Percentiles rank a stretch among this genome's conserved stretches.
phyloP scores from a whole-genome alignment of 2,329 filamentous ascomycete genomes.

The Monosporascus sp. region DNA sequence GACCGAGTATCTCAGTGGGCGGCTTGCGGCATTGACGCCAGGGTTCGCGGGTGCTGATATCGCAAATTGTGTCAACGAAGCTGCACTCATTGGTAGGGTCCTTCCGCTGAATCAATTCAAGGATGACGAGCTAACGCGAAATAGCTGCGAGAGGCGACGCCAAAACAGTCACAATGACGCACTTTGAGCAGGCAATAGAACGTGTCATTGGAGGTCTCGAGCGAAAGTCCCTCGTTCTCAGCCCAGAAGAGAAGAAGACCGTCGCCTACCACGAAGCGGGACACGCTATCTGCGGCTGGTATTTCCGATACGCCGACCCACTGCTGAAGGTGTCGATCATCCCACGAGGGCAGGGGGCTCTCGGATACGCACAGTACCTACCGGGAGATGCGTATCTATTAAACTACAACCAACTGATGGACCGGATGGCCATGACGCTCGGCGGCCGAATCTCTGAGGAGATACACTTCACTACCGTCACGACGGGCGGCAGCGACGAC shows the following conservation, averaged over 20 bases:
- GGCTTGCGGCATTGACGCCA: slow-evolving; percentile 85
- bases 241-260: slow-evolving; percentile 88
- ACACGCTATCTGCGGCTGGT: slow-evolving; percentile 98
- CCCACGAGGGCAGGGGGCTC: slow-evolving; percentile 84
- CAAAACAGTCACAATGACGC: slow-evolving; percentile 73
- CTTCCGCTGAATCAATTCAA: background rate
- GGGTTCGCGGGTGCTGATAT: slow-evolving; percentile 98
- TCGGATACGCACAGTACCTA: slow-evolving; percentile 97
- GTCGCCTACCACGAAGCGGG: slow-evolving; percentile 98
- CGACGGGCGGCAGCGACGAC: slow-evolving; percentile 89
- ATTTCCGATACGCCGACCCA: slow-evolving; percentile 91
- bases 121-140: slow-evolving; percentile 32
- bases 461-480: slow-evolving; percentile 93
- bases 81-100: slow-evolving; percentile 81
- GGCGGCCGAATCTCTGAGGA: slow-evolving; percentile 94
- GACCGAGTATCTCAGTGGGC: slow-evolving; percentile 78
- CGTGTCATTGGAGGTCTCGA: slow-evolving; percentile 93
- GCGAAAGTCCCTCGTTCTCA: slow-evolving; percentile 93
- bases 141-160: slow-evolving; percentile 79
- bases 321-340: slow-evolving; percentile 98
- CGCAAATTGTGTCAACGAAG: slow-evolving; percentile 97
- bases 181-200: slow-evolving; percentile 97
- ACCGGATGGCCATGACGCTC: slow-evolving; percentile 99
- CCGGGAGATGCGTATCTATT: slow-evolving; percentile 92
- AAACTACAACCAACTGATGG: slow-evolving; percentile 94